These are phyloP conservation scores for Pinus tabuliformis DNA, from an alignment of 75 land plant genomes.

Conservation along the genomic window DNA sequence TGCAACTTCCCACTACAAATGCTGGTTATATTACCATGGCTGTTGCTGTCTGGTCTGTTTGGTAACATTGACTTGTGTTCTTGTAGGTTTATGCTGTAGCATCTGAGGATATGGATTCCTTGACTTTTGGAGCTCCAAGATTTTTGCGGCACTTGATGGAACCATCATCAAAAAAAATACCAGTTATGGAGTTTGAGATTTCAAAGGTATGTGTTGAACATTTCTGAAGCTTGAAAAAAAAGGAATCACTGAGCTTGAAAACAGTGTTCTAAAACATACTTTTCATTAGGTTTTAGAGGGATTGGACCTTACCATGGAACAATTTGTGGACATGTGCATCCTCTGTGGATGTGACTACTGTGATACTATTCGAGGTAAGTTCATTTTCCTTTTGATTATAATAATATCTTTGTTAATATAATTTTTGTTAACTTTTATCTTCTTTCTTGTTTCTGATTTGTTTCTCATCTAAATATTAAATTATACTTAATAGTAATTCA, in stretches of 20 bases:
- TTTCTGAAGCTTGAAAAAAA: neutral
- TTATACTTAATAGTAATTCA: neutral
- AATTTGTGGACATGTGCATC: slow-evolving; percentile 95
- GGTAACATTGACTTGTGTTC: neutral
- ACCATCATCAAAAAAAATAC: slow-evolving; percentile 88
- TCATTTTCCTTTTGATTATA: neutral
- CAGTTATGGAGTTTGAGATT: slow-evolving; percentile 95
- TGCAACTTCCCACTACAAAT: slow-evolving; percentile 3
- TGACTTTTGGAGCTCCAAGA: slow-evolving; percentile 92
- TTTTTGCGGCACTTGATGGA: slow-evolving; percentile 97
- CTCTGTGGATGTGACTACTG: slow-evolving; percentile 98
- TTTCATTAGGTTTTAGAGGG: slow-evolving; percentile 76
- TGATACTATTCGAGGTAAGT: slow-evolving; percentile 92
- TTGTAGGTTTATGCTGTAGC: slow-evolving; percentile 96
- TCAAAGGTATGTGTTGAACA: slow-evolving; percentile 47
- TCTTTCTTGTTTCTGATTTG: neutral
- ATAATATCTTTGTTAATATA: neutral
- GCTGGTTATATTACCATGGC: neutral
- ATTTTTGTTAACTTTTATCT: neutral
- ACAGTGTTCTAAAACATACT: neutral
- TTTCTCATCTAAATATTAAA: neutral
- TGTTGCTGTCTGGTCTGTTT: slow-evolving; percentile 4
- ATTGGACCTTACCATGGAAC: slow-evolving; percentile 87
- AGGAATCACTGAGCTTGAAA: neutral
- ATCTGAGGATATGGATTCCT: slow-evolving; percentile 98